Conservation (phyloP, 805 yeast genomes). For the Kluyveromyces starmeri region DNA sequence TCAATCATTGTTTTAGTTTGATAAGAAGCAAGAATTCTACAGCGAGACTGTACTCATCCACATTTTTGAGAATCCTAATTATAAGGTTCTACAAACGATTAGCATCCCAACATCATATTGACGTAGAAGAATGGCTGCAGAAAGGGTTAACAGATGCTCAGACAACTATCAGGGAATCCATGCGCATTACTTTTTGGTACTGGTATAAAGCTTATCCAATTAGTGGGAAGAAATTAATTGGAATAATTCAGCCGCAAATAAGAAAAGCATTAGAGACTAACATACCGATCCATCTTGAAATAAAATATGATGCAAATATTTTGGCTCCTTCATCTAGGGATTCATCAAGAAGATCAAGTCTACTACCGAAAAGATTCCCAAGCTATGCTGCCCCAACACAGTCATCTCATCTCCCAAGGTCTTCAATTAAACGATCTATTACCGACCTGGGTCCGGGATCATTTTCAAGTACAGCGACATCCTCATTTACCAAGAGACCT, state of each 20-base stretch:
- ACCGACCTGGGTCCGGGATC: constrained; percentile 13
- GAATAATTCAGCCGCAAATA: constrained; percentile 20
- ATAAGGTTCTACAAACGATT: constrained; percentile 38
- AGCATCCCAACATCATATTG: constrained; percentile 28
- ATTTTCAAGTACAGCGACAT: too few relatives aligned
- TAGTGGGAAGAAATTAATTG: constrained; percentile 36
- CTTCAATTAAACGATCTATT: constrained; percentile 4
- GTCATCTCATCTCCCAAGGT: constrained; percentile 10
- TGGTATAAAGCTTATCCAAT: constrained; percentile 46
- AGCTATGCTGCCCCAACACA: constrained; percentile 28
- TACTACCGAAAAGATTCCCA: constrained; percentile 19
- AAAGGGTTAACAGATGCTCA: constrained; percentile 73
- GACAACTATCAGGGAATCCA: constrained; percentile 67
- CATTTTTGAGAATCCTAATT: constrained; percentile 59
- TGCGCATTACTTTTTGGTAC: constrained; percentile 69
- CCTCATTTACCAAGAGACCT: constrained; percentile 7
- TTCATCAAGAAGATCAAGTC: constrained; percentile 36
- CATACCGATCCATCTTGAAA: constrained; percentile 34
- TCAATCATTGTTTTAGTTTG: constrained; percentile 42
- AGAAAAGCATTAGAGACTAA: constrained; percentile 55
- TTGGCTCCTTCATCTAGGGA: constrained; percentile 17
- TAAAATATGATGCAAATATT: constrained; percentile 12
- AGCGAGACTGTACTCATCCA: constrained; percentile 60
- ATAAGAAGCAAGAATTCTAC: constrained; percentile 61
- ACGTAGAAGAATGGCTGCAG: constrained; percentile 40